phyloP scores from a whole-genome alignment of 495 filamentous ascomycete genomes.

The Aspergillus ostianus region DNA sequence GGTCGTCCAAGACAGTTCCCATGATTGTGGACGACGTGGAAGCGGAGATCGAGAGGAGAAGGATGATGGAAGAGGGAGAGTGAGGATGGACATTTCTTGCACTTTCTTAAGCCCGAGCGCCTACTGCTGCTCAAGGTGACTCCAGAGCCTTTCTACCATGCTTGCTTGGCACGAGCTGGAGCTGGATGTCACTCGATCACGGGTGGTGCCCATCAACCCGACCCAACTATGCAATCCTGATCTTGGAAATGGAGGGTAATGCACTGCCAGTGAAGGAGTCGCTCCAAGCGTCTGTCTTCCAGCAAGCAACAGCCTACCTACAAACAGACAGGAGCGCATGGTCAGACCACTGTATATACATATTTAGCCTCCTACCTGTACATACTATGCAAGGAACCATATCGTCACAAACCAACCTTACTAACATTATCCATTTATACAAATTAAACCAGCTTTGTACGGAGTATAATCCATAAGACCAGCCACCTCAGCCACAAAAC shows the following conservation, averaged over 20 bases:
- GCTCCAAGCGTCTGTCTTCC: too few species aligned
- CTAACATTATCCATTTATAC: neutral
- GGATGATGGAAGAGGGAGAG: conserved; percentile 53
- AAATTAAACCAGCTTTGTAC: neutral
- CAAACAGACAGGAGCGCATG: neutral
- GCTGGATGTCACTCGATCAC: too few species aligned
- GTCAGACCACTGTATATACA: neutral
- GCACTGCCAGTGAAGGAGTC: too few species aligned
- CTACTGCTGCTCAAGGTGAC: neutral
- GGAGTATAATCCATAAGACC: too few species aligned
- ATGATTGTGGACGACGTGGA: conserved; percentile 57
- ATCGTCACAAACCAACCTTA: neutral
- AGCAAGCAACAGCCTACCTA: too few species aligned
- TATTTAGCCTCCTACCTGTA: neutral
- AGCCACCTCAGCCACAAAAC: neutral
- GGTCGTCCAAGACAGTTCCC: conserved; percentile 41
- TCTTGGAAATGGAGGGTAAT: too few species aligned
- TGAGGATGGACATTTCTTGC: conserved; percentile 22
- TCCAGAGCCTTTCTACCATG: neutral
- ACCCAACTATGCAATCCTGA: too few species aligned
- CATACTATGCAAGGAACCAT: neutral
- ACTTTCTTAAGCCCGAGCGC: neutral
- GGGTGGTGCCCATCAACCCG: too few species aligned
- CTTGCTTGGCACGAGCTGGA: too few species aligned
- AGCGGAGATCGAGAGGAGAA: conserved; percentile 56